Evolutionary conservation across 169 alveolate species (phyloP).

Genomic region (Nephromyces sp.): DNA sequence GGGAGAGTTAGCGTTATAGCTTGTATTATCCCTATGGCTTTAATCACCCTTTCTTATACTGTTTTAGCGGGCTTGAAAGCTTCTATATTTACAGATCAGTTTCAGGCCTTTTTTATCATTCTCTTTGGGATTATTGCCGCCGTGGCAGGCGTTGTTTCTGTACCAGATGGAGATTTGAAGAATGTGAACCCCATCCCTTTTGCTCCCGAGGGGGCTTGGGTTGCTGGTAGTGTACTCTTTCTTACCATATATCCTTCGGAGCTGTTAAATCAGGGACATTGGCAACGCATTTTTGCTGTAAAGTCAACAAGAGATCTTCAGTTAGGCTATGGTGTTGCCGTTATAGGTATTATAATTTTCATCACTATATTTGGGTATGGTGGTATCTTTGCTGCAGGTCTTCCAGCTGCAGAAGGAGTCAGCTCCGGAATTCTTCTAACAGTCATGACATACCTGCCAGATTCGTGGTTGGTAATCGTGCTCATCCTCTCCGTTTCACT

Average conservation of each 20-base stretch:
- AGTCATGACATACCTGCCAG: constrained; percentile 3
- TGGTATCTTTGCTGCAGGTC: constrained; percentile 1
- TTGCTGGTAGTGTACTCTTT: constrained; percentile 14
- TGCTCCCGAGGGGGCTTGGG: background rate
- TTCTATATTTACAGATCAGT: constrained; percentile 12
- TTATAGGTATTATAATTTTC: background rate
- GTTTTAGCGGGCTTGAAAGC: constrained; percentile 7
- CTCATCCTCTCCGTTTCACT: constrained; percentile 20
- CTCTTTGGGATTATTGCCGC: background rate
- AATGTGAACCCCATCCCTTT: background rate
- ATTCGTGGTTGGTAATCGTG: constrained; percentile 14
- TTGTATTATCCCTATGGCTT: constrained; percentile 4
- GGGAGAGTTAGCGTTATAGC: background rate
- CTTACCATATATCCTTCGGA: constrained; percentile 7
- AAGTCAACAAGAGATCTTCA: constrained; percentile 2
- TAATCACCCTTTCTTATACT: constrained; percentile 17
- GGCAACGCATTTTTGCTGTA: constrained; percentile 32
- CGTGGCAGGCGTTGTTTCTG: background rate
- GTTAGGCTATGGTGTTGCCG: constrained; percentile 9
- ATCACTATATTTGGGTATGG: constrained; percentile 12
- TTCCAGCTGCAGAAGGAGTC: background rate
- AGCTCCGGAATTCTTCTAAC: background rate
- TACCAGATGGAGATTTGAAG: background rate
- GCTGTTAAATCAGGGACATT: constrained; percentile 27
- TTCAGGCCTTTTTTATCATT: constrained; percentile 5